phyloP scores from a whole-genome alignment of 768 basidiomycete species.

The Phaeotremella fagi region DNA sequence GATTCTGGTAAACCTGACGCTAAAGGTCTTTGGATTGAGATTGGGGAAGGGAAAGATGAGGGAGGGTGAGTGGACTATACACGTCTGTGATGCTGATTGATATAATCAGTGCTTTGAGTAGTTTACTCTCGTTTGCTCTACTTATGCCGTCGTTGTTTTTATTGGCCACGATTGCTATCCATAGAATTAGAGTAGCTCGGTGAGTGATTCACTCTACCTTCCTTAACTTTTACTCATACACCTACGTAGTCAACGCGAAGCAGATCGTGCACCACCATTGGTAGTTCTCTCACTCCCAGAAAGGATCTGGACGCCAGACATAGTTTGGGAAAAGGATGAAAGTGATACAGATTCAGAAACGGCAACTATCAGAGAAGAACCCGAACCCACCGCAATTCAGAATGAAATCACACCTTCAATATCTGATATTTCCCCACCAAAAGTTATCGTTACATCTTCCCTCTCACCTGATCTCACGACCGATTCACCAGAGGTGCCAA shows the following conservation, averaged over 20 bases:
- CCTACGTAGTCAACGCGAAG: constrained; percentile 60
- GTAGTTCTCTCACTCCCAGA: constrained; percentile 46
- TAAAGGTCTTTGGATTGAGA: constrained; percentile 38
- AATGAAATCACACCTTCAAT: constrained; percentile 24
- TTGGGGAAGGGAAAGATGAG: constrained; percentile 39
- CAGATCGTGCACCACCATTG: constrained; percentile 53
- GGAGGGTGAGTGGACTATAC: constrained; percentile 23
- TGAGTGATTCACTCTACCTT: too few species aligned
- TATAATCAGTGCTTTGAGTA: constrained; percentile 44
- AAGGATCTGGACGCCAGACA: constrained; percentile 46
- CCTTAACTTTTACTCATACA: too few species aligned
- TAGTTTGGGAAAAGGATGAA: constrained; percentile 48
- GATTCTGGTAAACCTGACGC: constrained; percentile 53
- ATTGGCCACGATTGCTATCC: constrained; percentile 79
- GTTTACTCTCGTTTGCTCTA: constrained; percentile 63
- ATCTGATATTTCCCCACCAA: constrained; percentile 4
- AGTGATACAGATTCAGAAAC: constrained; percentile 2
- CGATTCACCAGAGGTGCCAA: constrained; percentile 9
- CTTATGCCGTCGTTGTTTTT: constrained; percentile 86
- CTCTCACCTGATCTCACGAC: constrained; percentile 11
- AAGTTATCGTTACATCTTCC: background rate
- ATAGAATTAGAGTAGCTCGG: constrained; percentile 63
- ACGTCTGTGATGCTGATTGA: constrained; percentile 1
- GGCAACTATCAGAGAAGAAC: background rate
- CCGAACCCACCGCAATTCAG: constrained; percentile 6